These are phyloP conservation scores for Thozetella sp. DNA, from an alignment of 495 filamentous ascomycete genomes.

Conservation along the genomic window DNA sequence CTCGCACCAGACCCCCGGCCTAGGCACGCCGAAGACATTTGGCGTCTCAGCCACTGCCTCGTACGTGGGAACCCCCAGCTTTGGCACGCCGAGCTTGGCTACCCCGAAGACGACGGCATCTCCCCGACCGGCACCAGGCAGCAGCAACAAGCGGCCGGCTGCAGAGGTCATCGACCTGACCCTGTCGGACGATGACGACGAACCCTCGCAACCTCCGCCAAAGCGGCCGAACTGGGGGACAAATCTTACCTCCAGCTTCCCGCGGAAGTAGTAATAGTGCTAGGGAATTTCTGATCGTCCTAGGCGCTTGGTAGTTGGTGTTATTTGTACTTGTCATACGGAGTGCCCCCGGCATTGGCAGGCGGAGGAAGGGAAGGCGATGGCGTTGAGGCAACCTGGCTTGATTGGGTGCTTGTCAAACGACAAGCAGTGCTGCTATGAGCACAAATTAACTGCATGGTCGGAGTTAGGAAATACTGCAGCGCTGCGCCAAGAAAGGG, in stretches of 20 bases:
- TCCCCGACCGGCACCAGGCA: conserved; percentile 29
- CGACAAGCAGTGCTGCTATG: too few species aligned
- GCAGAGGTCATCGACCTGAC: conserved; percentile 80
- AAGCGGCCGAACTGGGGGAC: conserved; percentile 52
- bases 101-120: conserved; percentile 32
- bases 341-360: not conserved
- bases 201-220: conserved; percentile 50
- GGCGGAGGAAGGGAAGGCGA: not conserved
- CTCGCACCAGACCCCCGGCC: conserved; percentile 11
- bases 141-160: conserved; percentile 61
- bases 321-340: too few species aligned
- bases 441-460: not conserved
- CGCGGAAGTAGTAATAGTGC: not conserved
- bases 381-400: not conserved
- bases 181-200: conserved; percentile 74
- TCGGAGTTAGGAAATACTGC: not conserved
- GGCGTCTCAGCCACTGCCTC: conserved; percentile 3
- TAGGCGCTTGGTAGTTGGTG: too few species aligned
- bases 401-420: not conserved
- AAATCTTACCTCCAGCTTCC: not conserved
- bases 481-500: not conserved
- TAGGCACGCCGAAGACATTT: conserved; percentile 12
- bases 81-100: conserved; percentile 26
- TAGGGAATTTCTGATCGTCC: too few species aligned
- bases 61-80: conserved; percentile 5